Base-by-base conservation (phyloP, 495 filamentous ascomycete genomes). In the Oidiodendron maius region DNA sequence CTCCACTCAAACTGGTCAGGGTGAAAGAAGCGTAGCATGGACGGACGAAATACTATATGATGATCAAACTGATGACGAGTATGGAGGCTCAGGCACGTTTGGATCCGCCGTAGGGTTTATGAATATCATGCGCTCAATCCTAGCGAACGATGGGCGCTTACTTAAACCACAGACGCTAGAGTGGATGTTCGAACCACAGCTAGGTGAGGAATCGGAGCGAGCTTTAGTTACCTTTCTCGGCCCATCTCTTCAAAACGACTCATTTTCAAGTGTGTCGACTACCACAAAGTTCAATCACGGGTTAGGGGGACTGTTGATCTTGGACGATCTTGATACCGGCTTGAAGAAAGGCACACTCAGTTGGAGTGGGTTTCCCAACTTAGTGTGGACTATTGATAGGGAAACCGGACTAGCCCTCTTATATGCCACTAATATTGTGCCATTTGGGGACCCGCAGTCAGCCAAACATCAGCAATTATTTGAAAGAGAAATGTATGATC, bases 1-100 rank as follows among this genome's bases (percentile, higher is more conserved):
- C 17, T 48, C 56, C n/a, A 49, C 41, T 4, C 55, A 18, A 52
- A 58, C 16, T 38, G 56, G 30, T 47, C 59, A 30, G 53, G 18
- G 5, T 15, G 61, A 52, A 53, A 52, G 22, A 62, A 61, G 20
- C 48, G 53, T 34, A 23, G 56, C 32, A 36, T 52, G 42, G 2
- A 61, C 46, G 6, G 66, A 71, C 12, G 65, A 71, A 47, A 61
- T 41, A 21, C 13, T 36, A 28, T 53, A 15, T 40, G 48, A 37
- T 21, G 22, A 36, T 17, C 24, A 28, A 17, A 39, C 12, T 20
- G 36, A 22, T 1, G 26, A 37, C n/a, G 48, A 36, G 6, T 8
- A 71, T 15, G 75, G 74, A 4, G 77, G 77, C 1, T 64, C 66
- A 23, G 77, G 75, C 2, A 20, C 61, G 10, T 74, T 64, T 40